Percentiles rank a stretch among this genome's conserved stretches.
phyloP scores from a whole-genome alignment of 208 protist species.

The Angomonas deanei region DNA sequence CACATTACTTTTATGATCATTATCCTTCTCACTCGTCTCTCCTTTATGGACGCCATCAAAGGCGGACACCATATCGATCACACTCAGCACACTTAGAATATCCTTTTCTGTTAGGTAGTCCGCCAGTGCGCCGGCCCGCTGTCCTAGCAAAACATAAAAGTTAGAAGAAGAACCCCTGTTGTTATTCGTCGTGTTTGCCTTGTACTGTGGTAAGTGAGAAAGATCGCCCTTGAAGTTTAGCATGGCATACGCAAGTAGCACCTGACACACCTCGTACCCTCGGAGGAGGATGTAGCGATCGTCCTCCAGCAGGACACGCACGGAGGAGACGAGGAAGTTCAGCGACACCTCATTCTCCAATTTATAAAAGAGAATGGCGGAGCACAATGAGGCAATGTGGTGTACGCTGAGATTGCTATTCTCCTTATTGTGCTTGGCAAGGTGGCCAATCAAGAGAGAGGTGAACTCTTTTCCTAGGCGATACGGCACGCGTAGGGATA shows the following conservation, averaged over 20 bases:
- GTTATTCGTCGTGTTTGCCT: neutral
- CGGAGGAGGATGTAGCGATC: neutral
- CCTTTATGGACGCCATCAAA: neutral
- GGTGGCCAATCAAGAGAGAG: neutral
- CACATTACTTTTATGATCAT: too few species aligned
- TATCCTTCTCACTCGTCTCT: neutral
- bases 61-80: neutral
- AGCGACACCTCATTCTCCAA: neutral
- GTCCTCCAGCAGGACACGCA: neutral
- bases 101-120: neutral
- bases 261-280: neutral
- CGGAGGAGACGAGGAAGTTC: neutral
- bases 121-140: neutral
- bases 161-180: neutral
- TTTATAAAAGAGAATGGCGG: slow-evolving; percentile 2
- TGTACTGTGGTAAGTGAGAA: neutral
- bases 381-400: neutral
- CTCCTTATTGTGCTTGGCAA: too few species aligned
- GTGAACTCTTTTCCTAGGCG: slow-evolving; percentile 4
- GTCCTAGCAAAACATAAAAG: slow-evolving; percentile 2
- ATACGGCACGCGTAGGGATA: neutral
- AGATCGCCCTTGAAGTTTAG: neutral
- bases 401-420: neutral
- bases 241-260: slow-evolving; percentile 3
- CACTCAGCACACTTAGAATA: neutral